phyloP scores from a whole-genome alignment of 352 stramenopile species.

The Pythium aphanidermatum region DNA sequence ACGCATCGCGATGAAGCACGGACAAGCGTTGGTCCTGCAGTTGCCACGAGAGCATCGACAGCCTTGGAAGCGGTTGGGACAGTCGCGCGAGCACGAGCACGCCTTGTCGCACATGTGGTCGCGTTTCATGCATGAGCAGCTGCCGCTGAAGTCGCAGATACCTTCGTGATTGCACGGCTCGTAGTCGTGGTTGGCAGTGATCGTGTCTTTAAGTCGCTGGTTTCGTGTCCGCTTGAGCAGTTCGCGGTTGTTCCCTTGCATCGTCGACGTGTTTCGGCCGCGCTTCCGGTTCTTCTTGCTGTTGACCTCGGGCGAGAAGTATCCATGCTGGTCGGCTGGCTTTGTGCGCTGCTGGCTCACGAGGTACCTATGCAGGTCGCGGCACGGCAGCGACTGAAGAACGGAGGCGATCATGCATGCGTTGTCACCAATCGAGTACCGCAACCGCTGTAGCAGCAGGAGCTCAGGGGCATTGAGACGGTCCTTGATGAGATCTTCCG shows the following conservation, averaged over 20 bases:
- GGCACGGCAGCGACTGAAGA: conserved; percentile 47
- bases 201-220: conserved; percentile 55
- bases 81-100: conserved; percentile 76
- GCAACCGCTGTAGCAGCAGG: conserved; percentile 50
- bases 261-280: conserved; percentile 19
- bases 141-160: conserved; percentile 34
- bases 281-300: conserved; percentile 40
- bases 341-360: conserved; percentile 31
- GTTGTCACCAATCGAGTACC: conserved; percentile 50
- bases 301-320: conserved; percentile 35
- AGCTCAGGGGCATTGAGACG: conserved; percentile 33
- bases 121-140: conserved; percentile 70
- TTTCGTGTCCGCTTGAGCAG: conserved; percentile 57
- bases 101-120: conserved; percentile 80
- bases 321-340: conserved; percentile 12
- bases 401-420: conserved; percentile 60
- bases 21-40: conserved; percentile 39
- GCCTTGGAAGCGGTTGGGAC: conserved; percentile 60
- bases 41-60: conserved; percentile 34
- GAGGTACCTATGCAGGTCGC: conserved; percentile 47
- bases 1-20: conserved; percentile 44
- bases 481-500: conserved; percentile 18
- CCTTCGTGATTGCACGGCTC: conserved; percentile 78
- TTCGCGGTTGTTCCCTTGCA: conserved; percentile 43
- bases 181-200: conserved; percentile 58